Conservation (phyloP, 208 protist genomes). For the Crithidia brevicula region DNA sequence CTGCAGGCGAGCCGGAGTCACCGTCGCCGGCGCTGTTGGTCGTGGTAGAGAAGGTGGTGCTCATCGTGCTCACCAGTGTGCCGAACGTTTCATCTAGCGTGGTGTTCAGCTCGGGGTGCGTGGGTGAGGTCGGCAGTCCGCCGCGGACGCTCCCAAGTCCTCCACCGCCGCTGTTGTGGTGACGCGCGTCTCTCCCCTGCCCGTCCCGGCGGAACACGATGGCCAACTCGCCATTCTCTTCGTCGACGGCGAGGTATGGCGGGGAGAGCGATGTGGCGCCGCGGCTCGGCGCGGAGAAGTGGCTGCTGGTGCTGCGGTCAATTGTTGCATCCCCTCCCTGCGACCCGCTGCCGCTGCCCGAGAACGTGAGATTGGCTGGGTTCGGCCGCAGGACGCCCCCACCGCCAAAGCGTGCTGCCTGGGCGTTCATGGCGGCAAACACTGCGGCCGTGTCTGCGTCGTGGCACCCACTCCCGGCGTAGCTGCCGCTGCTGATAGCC, state of each 20-base stretch:
- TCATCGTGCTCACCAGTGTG: conserved; percentile 19
- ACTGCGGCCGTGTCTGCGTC: conserved; percentile 1
- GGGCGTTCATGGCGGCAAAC: background rate
- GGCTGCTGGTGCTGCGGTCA: conserved; percentile 18
- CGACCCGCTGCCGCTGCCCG: conserved; percentile 13
- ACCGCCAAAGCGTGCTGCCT: conserved; percentile 8
- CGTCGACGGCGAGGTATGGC: conserved; percentile 19
- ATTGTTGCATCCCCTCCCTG: conserved; percentile 5
- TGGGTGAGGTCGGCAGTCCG: conserved; percentile 3
- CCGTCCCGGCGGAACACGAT: conserved; percentile 5
- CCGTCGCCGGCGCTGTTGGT: conserved; percentile 17
- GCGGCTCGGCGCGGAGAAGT: conserved; percentile 12
- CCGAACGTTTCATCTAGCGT: conserved; percentile 16
- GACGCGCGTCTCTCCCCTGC: background rate
- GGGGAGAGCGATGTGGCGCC: conserved; percentile 1
- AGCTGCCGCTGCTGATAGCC: conserved; percentile 7
- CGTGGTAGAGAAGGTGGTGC: conserved; percentile 19
- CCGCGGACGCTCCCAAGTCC: no score
- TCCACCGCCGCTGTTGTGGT: conserved; percentile 1
- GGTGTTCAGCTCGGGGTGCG: conserved; percentile 7
- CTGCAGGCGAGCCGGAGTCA: background rate
- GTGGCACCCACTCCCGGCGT: conserved; percentile 4
- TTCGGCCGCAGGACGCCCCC: conserved; percentile 9
- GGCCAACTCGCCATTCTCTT: conserved; percentile 21
- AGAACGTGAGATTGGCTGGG: conserved; percentile 3